These are phyloP conservation scores for Arthrobotrys sinensis DNA, from an alignment of 2,329 filamentous ascomycete genomes.

Conservation along the genomic window DNA sequence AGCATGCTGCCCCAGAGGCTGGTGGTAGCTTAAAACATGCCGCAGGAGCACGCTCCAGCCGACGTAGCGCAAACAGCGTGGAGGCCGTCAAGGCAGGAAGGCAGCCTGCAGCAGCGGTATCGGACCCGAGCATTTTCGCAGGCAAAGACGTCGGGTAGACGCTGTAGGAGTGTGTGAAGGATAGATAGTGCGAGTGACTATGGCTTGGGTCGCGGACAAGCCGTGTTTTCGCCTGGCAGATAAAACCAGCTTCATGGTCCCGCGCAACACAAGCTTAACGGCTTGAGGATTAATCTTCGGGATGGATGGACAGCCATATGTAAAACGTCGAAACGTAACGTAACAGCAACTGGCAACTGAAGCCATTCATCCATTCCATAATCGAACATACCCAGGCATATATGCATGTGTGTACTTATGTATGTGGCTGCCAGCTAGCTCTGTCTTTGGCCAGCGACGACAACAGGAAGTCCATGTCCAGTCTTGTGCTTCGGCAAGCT, in stretches of 20 bases:
- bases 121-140: conserved; percentile 37
- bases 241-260: conserved; percentile 1
- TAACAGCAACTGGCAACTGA: conserved; percentile 11
- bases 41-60: conserved; percentile 33
- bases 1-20: conserved; percentile 28
- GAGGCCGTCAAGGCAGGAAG: conserved; percentile 23
- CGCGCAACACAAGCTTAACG: conserved; percentile 44
- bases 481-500: conserved; percentile 52
- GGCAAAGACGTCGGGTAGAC: conserved; percentile 9
- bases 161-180: conserved; percentile 3
- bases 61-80: conserved; percentile 48
- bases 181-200: not conserved
- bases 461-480: conserved; percentile 3
- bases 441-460: conserved; percentile 18
- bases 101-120: conserved; percentile 54
- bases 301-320: not conserved
- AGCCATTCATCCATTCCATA: conserved; percentile 5
- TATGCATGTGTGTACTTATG: conserved; percentile 15
- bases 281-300: not conserved
- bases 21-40: conserved; percentile 2
- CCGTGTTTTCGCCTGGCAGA: conserved; percentile 30
- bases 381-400: not conserved
- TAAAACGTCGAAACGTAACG: conserved; percentile 19
- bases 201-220: conserved; percentile 13
- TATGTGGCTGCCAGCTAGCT: conserved; percentile 40